phyloP scores from a whole-genome alignment of 2,329 filamentous ascomycete genomes.

The Pestalotiopsis sp. region DNA sequence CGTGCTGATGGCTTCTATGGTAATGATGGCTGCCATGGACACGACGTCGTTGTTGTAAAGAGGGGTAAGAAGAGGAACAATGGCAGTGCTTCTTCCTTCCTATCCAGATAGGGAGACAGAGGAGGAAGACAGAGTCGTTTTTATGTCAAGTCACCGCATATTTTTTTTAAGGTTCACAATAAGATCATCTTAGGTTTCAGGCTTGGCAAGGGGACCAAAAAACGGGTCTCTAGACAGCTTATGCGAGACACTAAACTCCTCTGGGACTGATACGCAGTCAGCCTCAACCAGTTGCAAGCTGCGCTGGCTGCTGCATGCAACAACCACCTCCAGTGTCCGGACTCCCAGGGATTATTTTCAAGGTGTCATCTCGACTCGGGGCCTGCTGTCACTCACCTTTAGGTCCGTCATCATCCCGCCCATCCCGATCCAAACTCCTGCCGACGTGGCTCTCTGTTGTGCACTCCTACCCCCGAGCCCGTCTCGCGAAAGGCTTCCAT shows the following conservation, averaged over 20 bases:
- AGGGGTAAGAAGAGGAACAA: neutral
- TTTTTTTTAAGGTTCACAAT: neutral
- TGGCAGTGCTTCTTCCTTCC: neutral
- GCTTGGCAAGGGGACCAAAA: constrained; percentile 12
- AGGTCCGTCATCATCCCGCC: neutral
- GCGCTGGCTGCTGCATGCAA: neutral
- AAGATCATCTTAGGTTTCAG: constrained; percentile 1
- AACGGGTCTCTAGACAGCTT: neutral
- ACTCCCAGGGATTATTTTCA: constrained; percentile 6
- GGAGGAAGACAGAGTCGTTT: neutral
- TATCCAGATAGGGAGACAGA: neutral
- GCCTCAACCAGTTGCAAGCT: constrained; percentile 10
- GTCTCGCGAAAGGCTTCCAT: no score
- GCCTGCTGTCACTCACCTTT: neutral
- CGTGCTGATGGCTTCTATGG: no score
- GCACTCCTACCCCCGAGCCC: no score
- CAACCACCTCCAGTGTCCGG: neutral
- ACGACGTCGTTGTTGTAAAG: neutral
- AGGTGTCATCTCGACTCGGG: neutral
- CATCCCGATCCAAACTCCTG: neutral
- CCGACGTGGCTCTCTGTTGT: no score
- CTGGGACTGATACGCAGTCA: constrained; percentile 5
- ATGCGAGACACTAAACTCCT: neutral
- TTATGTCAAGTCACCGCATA: neutral
- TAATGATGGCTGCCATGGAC: neutral